Base-by-base conservation (phyloP, 768 basidiomycete genomes). In the Rhodotorula kratochvilovae region DNA sequence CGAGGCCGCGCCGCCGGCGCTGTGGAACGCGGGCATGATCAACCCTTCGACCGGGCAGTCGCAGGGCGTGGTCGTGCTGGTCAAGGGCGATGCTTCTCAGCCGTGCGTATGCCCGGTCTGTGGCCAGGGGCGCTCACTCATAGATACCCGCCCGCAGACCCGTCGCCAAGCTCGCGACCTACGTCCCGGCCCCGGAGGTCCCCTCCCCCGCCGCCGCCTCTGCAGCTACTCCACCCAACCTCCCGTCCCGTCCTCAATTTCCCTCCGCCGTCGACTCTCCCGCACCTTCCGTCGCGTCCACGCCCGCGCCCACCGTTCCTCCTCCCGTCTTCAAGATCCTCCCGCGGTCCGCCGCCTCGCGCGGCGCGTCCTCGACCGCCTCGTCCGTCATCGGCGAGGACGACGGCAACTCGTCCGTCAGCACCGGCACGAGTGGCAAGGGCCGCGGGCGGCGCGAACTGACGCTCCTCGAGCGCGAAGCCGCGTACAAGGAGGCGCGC, bases 381-480 rank as follows among this genome's bases (percentile, higher is more conserved):
- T 71, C 75, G 0, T 73, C 71, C 23, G 57, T 59, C 48, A 68
- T 61, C 10, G 56, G 53, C 12, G 70, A 72, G 51, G 73, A 74
- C 12, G 73, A 71, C 45, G 50, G 42, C 11, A 27, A 43, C 21
- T 59, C 58, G 58, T 60, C 61, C 15, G 42, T 50, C 3, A 31
- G 61, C 19, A 46, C 50, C 4, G 36, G 35, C 0, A 31, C 56
- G 16, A 36, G 51, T 27, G 15, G 25, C 15, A 35, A 39, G 43
- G 62, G 69, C 11, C 58, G 61, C 6, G 63, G 61, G 0, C 63
- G 73, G 7, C 45, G 57, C 8, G 72, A 72, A 15, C 39, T 74
- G 31, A 77, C 75, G 19, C 67, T 77, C 29, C 69, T 76, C 53
- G 73, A 77, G 61, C 71, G 77, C 33, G 77, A 77, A 50, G 75